Evolutionary conservation across 768 basidiomycete species (phyloP).

Genomic region (Trametopsis cervina): DNA sequence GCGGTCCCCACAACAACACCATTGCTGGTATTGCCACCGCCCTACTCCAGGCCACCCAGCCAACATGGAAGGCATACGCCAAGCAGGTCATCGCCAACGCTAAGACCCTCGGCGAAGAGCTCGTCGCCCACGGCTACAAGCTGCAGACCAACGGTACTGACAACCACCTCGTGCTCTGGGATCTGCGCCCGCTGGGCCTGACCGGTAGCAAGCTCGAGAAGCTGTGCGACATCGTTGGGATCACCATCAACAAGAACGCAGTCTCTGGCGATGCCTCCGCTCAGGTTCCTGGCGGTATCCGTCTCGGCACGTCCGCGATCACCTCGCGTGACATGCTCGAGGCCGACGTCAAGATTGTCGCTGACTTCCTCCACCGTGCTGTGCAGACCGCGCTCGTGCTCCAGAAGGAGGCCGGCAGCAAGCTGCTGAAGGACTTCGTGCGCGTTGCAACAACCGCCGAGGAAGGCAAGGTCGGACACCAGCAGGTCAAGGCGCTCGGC

Average conservation of each 20-base stretch:
- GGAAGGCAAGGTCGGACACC: slow-evolving; percentile 65
- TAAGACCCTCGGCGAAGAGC: slow-evolving; percentile 60
- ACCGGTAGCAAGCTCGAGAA: slow-evolving; percentile 99
- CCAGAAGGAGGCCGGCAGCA: slow-evolving; percentile 92
- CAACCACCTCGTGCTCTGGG: slow-evolving; percentile 98
- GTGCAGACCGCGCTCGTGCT: slow-evolving; percentile 85
- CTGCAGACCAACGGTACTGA: slow-evolving; percentile 96
- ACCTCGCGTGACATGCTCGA: slow-evolving; percentile 94
- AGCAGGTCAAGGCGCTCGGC: slow-evolving; percentile 65
- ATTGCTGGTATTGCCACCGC: slow-evolving; percentile 94
- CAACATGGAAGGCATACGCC: slow-evolving; percentile 86
- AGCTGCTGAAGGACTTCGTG: slow-evolving; percentile 95
- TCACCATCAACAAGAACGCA: slow-evolving; percentile 97
- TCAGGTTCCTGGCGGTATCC: slow-evolving; percentile 93
- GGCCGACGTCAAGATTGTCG: slow-evolving; percentile 81
- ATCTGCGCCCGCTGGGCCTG: slow-evolving; percentile 87
- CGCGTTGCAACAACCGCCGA: slow-evolving; percentile 63
- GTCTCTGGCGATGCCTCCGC: slow-evolving; percentile 96
- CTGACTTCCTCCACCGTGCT: slow-evolving; percentile 86
- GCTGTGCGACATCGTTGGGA: slow-evolving; percentile 93
- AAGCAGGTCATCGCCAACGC: slow-evolving; percentile 93
- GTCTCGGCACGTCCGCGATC: slow-evolving; percentile 89
- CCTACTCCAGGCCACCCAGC: slow-evolving; percentile 84
- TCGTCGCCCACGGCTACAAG: slow-evolving; percentile 81
- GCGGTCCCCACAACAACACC: slow-evolving; percentile 98